phyloP scores from a whole-genome alignment of 345 rosid species.

The Psidium guajava region DNA sequence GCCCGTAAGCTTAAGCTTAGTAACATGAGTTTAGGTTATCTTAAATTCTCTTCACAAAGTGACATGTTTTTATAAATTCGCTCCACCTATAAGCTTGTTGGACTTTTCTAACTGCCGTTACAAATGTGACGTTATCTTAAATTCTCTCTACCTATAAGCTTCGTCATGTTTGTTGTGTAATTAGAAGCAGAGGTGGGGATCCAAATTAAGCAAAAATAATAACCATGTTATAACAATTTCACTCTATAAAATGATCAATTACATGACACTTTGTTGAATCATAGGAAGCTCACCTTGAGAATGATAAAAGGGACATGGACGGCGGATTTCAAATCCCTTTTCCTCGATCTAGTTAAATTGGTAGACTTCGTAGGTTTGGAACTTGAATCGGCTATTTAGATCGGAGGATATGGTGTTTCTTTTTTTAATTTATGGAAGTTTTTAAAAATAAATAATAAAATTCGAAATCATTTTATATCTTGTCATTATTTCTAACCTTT shows the following conservation, averaged over 20 bases:
- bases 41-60: not conserved
- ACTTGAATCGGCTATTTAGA: rapidly evolving
- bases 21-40: not conserved
- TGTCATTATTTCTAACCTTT: not conserved
- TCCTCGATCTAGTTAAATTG: no score
- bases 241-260: not conserved
- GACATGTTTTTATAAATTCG: no score
- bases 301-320: rapidly evolving
- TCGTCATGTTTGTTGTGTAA: not conserved
- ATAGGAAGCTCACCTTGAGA: not conserved
- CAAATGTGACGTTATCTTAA: not conserved
- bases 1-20: no score
- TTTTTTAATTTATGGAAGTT: not conserved
- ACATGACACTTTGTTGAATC: no score
- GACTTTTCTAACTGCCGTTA: not conserved
- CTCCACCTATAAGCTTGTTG: no score
- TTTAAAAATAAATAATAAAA: not conserved
- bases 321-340: not conserved
- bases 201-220: not conserved
- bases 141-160: no score
- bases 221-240: rapidly evolving
- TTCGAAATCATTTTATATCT: not conserved
- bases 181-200: not conserved
- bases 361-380: not conserved
- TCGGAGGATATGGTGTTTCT: rapidly evolving